Evolutionary conservation across 2,329 filamentous ascomycete species (phyloP).

Genomic region (Magnaporthiopsis incrustans): DNA sequence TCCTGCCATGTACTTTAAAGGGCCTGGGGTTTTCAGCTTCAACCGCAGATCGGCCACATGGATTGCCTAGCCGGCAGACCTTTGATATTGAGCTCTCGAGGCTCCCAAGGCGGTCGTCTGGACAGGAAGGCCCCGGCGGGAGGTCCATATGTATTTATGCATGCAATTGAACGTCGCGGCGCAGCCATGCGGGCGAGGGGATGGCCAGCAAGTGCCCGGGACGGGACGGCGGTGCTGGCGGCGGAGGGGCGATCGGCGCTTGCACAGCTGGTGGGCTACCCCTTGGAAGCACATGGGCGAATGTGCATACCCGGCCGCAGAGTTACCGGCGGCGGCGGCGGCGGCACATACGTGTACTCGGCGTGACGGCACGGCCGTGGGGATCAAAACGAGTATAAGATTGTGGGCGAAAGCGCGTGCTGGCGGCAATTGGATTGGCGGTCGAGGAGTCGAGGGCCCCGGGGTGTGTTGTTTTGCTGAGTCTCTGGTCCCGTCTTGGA

Average conservation of each 20-base stretch:
- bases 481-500: constrained; percentile 1
- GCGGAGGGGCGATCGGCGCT: constrained; percentile 3
- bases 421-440: constrained; percentile 21
- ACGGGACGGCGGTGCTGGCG: constrained; percentile 1
- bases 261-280: constrained; percentile 15
- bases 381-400: constrained; percentile 60
- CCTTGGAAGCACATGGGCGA: neutral
- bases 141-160: neutral
- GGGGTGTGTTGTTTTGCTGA: constrained; percentile 16
- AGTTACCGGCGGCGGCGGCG: neutral
- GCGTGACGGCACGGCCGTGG: constrained; percentile 28
- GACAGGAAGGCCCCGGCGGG: neutral
- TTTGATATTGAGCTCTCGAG: constrained; percentile 4
- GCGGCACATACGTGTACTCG: constrained; percentile 23
- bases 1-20: neutral
- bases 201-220: neutral
- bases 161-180: neutral
- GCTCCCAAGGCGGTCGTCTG: neutral
- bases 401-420: constrained; percentile 37
- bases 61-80: neutral
- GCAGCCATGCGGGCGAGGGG: neutral
- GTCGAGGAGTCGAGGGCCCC: constrained; percentile 26
- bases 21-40: constrained; percentile 4
- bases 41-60: neutral
- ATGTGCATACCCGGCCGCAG: neutral